Evolutionary conservation across 208 protist genomes (phyloP).

Genomic region (Polymyxa betae): DNA sequence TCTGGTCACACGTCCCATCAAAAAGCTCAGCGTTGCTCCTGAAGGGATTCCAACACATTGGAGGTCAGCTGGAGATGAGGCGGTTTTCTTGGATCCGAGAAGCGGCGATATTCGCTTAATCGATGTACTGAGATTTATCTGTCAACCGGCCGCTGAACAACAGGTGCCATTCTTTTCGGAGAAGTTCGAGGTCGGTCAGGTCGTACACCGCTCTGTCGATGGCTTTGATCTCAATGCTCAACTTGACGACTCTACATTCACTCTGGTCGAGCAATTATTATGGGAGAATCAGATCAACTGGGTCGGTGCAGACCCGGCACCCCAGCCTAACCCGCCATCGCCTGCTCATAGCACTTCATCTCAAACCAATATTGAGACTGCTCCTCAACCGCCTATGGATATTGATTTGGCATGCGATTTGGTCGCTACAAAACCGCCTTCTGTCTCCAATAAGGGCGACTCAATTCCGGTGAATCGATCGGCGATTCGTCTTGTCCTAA

Average conservation of each 20-base stretch:
- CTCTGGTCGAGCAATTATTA: slow-evolving; percentile 17
- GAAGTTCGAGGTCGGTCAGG: background rate
- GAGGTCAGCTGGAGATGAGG: background rate
- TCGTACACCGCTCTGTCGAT: background rate
- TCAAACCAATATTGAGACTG: background rate
- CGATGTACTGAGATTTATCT: no score
- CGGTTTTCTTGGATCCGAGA: background rate
- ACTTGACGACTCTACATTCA: slow-evolving; percentile 24
- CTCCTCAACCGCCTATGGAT: background rate
- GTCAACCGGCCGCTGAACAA: no score
- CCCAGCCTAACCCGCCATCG: background rate
- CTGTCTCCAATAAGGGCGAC: background rate
- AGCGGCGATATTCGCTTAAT: no score
- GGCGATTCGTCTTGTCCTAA: background rate
- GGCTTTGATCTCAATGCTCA: background rate
- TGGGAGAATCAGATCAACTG: background rate
- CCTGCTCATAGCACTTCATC: background rate
- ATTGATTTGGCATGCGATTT: background rate
- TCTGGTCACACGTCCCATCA: background rate
- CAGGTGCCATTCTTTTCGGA: no score
- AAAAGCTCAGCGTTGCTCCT: background rate
- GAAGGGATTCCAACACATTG: background rate
- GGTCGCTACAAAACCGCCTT: no score
- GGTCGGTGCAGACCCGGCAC: background rate
- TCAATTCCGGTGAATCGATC: background rate